Conservation (phyloP, 352 stramenopile species). For the Pythium grandisporangium region DNA sequence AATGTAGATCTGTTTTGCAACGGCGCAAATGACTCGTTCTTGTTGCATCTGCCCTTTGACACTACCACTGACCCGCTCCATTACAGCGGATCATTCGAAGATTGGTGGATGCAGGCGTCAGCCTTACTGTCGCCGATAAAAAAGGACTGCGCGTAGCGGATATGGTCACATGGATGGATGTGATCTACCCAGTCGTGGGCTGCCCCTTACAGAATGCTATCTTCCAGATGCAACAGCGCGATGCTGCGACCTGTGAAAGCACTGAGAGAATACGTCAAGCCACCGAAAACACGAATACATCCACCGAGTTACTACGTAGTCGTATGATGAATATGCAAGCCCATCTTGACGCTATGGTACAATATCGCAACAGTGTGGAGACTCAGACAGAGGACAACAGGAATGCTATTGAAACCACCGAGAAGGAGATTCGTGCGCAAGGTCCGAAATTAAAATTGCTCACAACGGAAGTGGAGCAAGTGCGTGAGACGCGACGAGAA, state of each 20-base stretch:
- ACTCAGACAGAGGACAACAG: constrained; percentile 1
- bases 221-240: constrained; percentile 12
- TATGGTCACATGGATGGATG: constrained; percentile 10
- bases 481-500: background rate
- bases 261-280: no score
- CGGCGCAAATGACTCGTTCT: no score
- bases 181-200: constrained; percentile 8
- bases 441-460: constrained; percentile 1
- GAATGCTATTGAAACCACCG: background rate
- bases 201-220: constrained; percentile 11
- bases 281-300: no score
- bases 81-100: constrained; percentile 7
- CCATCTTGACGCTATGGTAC: background rate
- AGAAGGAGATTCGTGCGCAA: constrained; percentile 2
- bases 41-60: no score
- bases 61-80: no score
- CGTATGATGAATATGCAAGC: constrained; percentile 3
- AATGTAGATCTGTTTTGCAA: background rate
- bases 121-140: constrained; percentile 8
- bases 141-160: constrained; percentile 11
- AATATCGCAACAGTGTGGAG: constrained; percentile 4
- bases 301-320: no score
- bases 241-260: constrained; percentile 5
- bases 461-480: constrained; percentile 1
- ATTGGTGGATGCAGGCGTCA: constrained; percentile 9